These are phyloP conservation scores for Colletotrichum liriopes DNA, from an alignment of 2,329 filamentous ascomycete species.

Conservation along the genomic window DNA sequence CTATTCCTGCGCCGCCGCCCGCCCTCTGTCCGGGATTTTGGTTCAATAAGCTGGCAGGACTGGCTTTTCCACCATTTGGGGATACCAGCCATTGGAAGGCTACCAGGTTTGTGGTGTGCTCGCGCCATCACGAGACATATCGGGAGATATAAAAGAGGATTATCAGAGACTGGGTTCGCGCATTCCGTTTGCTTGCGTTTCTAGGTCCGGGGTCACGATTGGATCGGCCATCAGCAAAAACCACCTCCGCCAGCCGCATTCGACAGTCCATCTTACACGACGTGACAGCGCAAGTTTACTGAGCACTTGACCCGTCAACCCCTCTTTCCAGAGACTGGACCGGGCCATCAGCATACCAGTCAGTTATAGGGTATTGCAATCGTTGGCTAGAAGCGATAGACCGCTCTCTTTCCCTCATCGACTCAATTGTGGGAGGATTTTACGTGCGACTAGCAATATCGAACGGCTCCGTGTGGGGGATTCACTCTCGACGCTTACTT, in stretches of 20 bases:
- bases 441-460: background rate
- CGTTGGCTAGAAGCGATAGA: background rate
- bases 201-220: background rate
- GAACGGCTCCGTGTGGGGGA: background rate
- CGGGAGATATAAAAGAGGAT: conserved; percentile 16
- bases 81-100: background rate
- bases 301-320: conserved; percentile 8
- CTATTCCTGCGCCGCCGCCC: conserved; percentile 22
- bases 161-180: conserved; percentile 1
- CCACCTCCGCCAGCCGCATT: conserved; percentile 7
- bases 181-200: background rate
- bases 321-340: background rate
- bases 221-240: conserved; percentile 2
- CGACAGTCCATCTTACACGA: background rate
- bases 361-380: background rate
- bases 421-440: background rate
- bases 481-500: no score
- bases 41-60: conserved; percentile 11
- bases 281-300: background rate
- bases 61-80: conserved; percentile 29
- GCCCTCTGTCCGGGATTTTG: background rate
- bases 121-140: conserved; percentile 24
- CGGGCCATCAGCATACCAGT: background rate
- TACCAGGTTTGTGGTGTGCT: conserved; percentile 10
- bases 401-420: background rate